Evolutionary conservation across 108 stramenopile species (phyloP).

Genomic region (Nitzschia putrida): DNA sequence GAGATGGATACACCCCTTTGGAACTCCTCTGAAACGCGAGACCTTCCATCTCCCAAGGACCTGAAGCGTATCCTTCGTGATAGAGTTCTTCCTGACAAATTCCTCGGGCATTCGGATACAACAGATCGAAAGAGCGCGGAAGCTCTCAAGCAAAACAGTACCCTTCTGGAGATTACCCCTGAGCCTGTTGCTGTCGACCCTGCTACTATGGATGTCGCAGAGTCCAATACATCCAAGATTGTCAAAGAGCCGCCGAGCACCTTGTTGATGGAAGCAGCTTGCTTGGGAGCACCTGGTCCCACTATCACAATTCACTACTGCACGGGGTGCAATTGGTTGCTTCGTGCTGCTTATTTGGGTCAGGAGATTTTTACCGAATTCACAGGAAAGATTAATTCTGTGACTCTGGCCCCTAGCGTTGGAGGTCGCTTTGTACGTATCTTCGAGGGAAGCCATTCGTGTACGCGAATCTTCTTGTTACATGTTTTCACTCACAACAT

Average conservation of each 20-base stretch:
- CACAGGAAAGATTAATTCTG: slow-evolving; percentile 38
- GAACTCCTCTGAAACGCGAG: slow-evolving; percentile 52
- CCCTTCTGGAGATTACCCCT: neutral
- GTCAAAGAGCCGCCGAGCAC: neutral
- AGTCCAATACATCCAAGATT: neutral
- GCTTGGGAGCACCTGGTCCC: neutral
- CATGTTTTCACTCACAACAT: neutral
- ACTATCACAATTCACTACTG: slow-evolving; percentile 75
- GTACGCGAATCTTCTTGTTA: neutral
- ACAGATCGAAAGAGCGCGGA: neutral
- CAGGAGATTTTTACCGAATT: slow-evolving; percentile 51
- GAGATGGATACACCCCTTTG: slow-evolving; percentile 29
- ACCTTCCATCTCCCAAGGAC: slow-evolving; percentile 76
- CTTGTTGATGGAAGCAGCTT: neutral
- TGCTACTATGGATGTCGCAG: neutral
- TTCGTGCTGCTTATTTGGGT: slow-evolving; percentile 44
- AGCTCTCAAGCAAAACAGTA: neutral
- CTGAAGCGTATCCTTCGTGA: slow-evolving; percentile 80
- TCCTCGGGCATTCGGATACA: slow-evolving; percentile 75
- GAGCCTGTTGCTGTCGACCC: neutral
- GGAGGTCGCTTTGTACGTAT: slow-evolving; percentile 42
- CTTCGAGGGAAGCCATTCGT: slow-evolving; percentile 1
- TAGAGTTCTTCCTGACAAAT: slow-evolving; percentile 51
- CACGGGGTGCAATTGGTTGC: slow-evolving; percentile 72
- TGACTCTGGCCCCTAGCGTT: slow-evolving; percentile 45